Evolutionary conservation across 257 asterid species (phyloP), one percentile per base, ranked within the genome.

Genomic region (Solanum tarijense): DNA sequence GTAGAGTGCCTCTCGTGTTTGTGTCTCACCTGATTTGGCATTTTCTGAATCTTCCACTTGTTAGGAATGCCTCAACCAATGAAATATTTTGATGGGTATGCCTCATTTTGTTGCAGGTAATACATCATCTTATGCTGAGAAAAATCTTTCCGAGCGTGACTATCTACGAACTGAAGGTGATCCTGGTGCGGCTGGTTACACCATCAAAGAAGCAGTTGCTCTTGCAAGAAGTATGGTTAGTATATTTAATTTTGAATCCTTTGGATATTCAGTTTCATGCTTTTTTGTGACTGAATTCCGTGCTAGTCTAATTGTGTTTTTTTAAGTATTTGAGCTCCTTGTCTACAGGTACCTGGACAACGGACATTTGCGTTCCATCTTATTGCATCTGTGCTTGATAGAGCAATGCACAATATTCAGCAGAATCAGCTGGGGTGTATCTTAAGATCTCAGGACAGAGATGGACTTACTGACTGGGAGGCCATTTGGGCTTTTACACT

Each of bases 401-500:
- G 87, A 65, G 98, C 99, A 32, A 91, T 91, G 75, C 62, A 84
- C 83, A 85, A 87, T 76, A 90, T 95, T 90, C 90, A 85, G 87
- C 90, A 84, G 87, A 89, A 89, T 84, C 91, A 89, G 89, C 90
- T 88, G 90, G 93, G 88, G 69, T 88, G 88, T 87, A 88, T 92
- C 68, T 90, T 92, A 25, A 84, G 87, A 27, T 87, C 66, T 73
- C 84, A 89, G 88, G 92, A 87, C 69, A 85, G 87, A 71, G 91
- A 88, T 65, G 89, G 86, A 34, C 86, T 86, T 85, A 87, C 90
- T 89, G 98, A 97, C 90, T 96, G 98, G 99, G 94, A 94, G 93
- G 99, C 99, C 89, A 91, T 97, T 74, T 97, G 99, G 99, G 99
- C 99, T 88, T 96, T 95, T 92, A 91, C 96, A 88, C 97, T 97